Evolutionary conservation across 1,139 yeast genomes (phyloP), one percentile per base, ranked within the genome.

Genomic region (Suhomyces guaymorum): DNA sequence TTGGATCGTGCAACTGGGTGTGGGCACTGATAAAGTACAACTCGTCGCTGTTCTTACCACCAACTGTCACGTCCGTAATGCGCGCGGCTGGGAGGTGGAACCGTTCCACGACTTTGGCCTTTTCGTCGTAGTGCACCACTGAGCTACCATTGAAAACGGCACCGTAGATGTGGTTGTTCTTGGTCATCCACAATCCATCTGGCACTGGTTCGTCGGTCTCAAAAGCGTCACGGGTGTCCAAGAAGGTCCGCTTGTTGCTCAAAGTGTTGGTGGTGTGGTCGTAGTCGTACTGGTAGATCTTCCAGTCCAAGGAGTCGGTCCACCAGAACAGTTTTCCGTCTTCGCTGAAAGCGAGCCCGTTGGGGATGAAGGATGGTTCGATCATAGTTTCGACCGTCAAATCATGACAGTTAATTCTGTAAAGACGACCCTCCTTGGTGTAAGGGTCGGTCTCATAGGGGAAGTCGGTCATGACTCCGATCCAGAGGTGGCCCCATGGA

Each of bases 281-380:
- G 51, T 75, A 82, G 53, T 82, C 83, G 50, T 68, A 82, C 45
- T 70, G 64, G 73, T 78, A 84, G 30, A 88, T 72, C 2, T 70
- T 73, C 44, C 63, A 70, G 7, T 75, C 73, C 29, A 74, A 58
- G 2, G 94, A 81, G 49, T 87, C 95, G 3, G 92, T 85, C 75
- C 88, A 80, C 51, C 72, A 83, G 52, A 86, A 66, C 30, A 61
- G 60, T 25, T 65, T 70, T 8, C 70, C 67, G 36, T 72, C 76
- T 27, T 59, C 57, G 26, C 70, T 64, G 73, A 88, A 90, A 20
- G 83, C 85, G 47, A 89, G 69, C n/a, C 96, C 96, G 53, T 89
- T 89, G 14, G 92, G 75, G 39, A 84, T 82, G 24, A 73, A 59
- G 3, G 25, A n/a, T 16, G 63, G 54, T 48, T 54, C 54, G 10